Evolutionary conservation across 345 rosid species (phyloP), one percentile per base, ranked within the genome.

Genomic region (Mangifera indica): DNA sequence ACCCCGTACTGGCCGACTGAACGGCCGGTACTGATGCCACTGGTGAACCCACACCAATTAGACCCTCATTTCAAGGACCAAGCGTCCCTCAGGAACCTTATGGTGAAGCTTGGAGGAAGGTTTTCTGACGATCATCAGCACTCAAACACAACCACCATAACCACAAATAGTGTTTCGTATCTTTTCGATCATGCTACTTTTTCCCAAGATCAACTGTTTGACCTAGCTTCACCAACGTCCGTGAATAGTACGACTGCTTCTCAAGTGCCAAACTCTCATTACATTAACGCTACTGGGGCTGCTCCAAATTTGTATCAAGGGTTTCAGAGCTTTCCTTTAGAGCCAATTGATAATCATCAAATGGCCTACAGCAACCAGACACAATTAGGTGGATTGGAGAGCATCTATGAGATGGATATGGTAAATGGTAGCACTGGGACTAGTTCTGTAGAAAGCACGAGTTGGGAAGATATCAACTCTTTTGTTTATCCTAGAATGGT

Each of bases 401-500:
- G 74, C 42, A 76, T 82, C 3, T 80, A 74, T 62, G 85, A 77
- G 62, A 60, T 70, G 55, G 78, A 78, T 5, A 67, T 74, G 76
- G 70, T 67, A 26, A 80, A 69, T 58, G 75, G 76, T 8, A 74
- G 74, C 82, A 76, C 82, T 0, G 85, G 84, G 34, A 79, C 74
- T 70, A 82, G 82, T 77, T 84, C 92, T 1, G 86, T 66, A 0
- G 92, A 86, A 80, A 87, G 88, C 60, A 78, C 69, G 56, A 84
- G 82, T 53, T 89, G 90, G 91, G 88, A 81, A 46, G 86, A 87
- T 63, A 81, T 78, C 14, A 81, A 80, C 53, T 76, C 87, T 62
- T 71, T 86, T 63, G 77, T 69, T 57, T 85, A 80, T 82, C 81
- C 90, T 17, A 81, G 71, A 42, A 72, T 77, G 61, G 63, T 65